These are phyloP conservation scores for Aureobasidium zeae DNA, from an alignment of 2,329 filamentous ascomycete species.

Conservation along the genomic window DNA sequence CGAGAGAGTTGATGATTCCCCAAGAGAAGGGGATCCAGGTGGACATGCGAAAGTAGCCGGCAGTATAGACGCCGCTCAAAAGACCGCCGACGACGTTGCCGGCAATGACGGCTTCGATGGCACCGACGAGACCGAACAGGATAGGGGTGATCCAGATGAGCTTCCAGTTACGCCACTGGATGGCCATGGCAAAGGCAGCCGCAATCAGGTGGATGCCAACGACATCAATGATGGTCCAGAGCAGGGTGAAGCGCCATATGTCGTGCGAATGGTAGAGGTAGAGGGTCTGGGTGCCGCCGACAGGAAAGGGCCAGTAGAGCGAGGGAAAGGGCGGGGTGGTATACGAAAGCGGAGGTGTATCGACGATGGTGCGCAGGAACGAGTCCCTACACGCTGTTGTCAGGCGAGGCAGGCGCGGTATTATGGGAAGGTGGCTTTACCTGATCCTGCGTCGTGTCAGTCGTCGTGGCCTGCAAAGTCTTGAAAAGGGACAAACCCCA, in stretches of 20 bases:
- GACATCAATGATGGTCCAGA: slow-evolving; percentile 78
- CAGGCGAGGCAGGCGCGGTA: background rate
- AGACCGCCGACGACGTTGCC: slow-evolving; percentile 74
- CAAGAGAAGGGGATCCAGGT: slow-evolving; percentile 90
- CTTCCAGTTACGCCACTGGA: slow-evolving; percentile 53
- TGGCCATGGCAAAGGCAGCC: slow-evolving; percentile 59
- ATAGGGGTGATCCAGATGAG: slow-evolving; percentile 62
- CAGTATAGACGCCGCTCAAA: slow-evolving; percentile 72
- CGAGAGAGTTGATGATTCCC: slow-evolving; percentile 73
- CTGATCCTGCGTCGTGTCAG: slow-evolving; percentile 6
- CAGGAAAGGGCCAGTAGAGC: slow-evolving; percentile 63
- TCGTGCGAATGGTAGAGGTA: slow-evolving; percentile 67
- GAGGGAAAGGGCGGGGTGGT: slow-evolving; percentile 65
- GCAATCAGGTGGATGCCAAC: slow-evolving; percentile 65
- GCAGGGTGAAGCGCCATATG: slow-evolving; percentile 78
- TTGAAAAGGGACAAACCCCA: slow-evolving; percentile 1
- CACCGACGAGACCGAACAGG: slow-evolving; percentile 61
- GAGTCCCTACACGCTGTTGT: background rate
- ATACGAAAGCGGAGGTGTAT: slow-evolving; percentile 50
- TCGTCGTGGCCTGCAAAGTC: background rate
- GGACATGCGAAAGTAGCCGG: slow-evolving; percentile 81
- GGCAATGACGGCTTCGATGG: slow-evolving; percentile 65
- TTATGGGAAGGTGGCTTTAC: background rate
- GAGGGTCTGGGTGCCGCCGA: slow-evolving; percentile 45
- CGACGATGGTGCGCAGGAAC: slow-evolving; percentile 38